Conservation (phyloP, 768 basidiomycete species). For the Hypholoma sublateritium region DNA sequence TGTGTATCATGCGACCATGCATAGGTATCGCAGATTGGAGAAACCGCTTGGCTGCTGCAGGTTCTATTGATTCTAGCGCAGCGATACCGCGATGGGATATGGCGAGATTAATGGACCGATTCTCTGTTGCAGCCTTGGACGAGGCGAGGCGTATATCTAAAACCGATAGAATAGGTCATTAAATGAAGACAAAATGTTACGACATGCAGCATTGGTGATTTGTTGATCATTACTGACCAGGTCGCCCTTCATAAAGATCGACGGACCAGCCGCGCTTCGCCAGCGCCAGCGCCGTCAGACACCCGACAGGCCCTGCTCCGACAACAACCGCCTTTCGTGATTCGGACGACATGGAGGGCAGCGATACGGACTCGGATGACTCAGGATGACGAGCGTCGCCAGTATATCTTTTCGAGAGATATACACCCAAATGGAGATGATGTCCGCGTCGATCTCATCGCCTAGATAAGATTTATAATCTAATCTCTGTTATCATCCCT, state of each 20-base stretch:
- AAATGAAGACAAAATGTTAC: constrained; percentile 9
- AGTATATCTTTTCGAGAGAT: constrained; percentile 9
- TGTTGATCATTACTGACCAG: constrained; percentile 46
- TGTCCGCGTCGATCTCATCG: constrained; percentile 10
- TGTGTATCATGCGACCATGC: constrained; percentile 95
- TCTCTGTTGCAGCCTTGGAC: constrained; percentile 62
- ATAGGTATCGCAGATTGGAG: constrained; percentile 86
- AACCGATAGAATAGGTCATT: constrained; percentile 11
- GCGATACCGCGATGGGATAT: constrained; percentile 92
- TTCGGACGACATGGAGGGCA: neutral
- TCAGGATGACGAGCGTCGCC: neutral
- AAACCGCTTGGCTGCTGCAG: constrained; percentile 65
- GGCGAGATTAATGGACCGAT: constrained; percentile 94
- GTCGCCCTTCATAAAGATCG: constrained; percentile 74
- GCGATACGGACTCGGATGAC: neutral
- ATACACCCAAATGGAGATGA: neutral
- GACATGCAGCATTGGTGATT: constrained; percentile 13
- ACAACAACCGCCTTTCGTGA: constrained; percentile 55
- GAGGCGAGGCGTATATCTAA: constrained; percentile 75
- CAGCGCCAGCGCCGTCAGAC: constrained; percentile 83
- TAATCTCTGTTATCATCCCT: constrained; percentile 14
- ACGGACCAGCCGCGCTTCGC: constrained; percentile 87
- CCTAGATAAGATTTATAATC: constrained; percentile 20
- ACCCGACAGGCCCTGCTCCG: constrained; percentile 95
- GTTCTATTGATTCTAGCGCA: constrained; percentile 81